phyloP scores from a whole-genome alignment of 805 yeast species.

The Komagataella phaffii region DNA sequence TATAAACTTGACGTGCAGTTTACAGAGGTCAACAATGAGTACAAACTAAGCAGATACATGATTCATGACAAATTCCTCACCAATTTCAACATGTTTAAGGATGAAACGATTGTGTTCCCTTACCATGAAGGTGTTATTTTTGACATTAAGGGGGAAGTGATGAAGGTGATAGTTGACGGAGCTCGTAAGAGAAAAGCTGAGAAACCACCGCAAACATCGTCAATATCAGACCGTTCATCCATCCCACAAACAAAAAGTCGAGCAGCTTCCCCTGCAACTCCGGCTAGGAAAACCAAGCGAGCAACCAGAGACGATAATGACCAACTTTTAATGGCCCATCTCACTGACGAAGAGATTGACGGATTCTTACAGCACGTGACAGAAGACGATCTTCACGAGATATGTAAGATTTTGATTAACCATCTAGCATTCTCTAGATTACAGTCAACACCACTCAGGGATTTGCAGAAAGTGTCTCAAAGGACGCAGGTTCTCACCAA shows the following conservation, averaged over 20 bases:
- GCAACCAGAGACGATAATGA: neutral
- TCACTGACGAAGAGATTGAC: slow-evolving; percentile 3
- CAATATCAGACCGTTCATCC: neutral
- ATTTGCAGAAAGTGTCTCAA: slow-evolving; percentile 48
- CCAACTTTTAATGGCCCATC: slow-evolving; percentile 1
- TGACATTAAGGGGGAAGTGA: slow-evolving; percentile 53
- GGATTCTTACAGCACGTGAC: neutral
- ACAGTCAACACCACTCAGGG: slow-evolving; percentile 76
- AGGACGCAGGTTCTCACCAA: slow-evolving; percentile 32
- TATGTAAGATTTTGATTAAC: slow-evolving; percentile 49
- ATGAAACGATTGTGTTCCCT: slow-evolving; percentile 56
- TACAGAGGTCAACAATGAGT: slow-evolving; percentile 9
- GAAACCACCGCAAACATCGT: neutral
- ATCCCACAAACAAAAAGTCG: neutral
- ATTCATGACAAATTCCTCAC: slow-evolving; percentile 27
- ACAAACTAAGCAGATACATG: slow-evolving; percentile 20
- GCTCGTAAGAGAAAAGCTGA: neutral
- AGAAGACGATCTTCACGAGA: neutral
- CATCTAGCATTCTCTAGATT: slow-evolving; percentile 85
- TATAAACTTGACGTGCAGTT: slow-evolving; percentile 20
- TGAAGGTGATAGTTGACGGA: slow-evolving; percentile 8
- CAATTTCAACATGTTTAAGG: slow-evolving; percentile 42
- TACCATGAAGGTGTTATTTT: slow-evolving; percentile 44
- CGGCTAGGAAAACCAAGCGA: neutral
- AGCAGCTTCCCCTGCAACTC: neutral